phyloP scores from a whole-genome alignment of 371 early-diverging fungal genomes.

The Actinomortierella wolfii region DNA sequence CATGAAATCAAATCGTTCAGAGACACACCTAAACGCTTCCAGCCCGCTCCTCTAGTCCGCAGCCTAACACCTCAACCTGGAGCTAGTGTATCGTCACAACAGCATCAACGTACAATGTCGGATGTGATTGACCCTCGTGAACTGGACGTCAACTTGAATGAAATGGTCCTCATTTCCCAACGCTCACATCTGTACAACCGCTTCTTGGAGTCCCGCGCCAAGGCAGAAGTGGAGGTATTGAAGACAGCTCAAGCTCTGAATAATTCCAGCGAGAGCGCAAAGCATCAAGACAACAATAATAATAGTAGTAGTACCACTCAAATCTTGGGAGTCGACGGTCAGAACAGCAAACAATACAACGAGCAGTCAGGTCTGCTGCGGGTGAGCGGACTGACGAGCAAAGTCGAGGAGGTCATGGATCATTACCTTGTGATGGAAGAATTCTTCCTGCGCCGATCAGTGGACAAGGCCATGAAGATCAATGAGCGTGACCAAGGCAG shows the following conservation, averaged over 20 bases:
- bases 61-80: constrained; percentile 35
- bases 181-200: constrained; percentile 76
- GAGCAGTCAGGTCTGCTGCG: constrained; percentile 53
- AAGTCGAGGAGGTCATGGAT: constrained; percentile 68
- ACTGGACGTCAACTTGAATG: constrained; percentile 71
- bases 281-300: constrained; percentile 14
- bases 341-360: constrained; percentile 54
- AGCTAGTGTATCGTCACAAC: constrained; percentile 9
- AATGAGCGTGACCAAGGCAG: constrained; percentile 60
- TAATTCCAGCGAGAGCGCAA: constrained; percentile 18
- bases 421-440: constrained; percentile 77
- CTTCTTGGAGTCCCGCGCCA: constrained; percentile 73
- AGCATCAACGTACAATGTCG: constrained; percentile 9
- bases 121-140: constrained; percentile 75
- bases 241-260: too few relatives aligned
- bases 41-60: constrained; percentile 15
- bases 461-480: constrained; percentile 71
- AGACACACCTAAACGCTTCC: constrained; percentile 22
- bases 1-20: constrained; percentile 38
- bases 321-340: constrained; percentile 44
- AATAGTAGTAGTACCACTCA: neutral
- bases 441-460: constrained; percentile 69
- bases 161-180: constrained; percentile 82
- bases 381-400: constrained; percentile 61
- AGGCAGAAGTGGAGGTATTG: constrained; percentile 51